Evolutionary conservation across 2,329 filamentous ascomycete genomes (phyloP).

Genomic region (Catunica adiposa): DNA sequence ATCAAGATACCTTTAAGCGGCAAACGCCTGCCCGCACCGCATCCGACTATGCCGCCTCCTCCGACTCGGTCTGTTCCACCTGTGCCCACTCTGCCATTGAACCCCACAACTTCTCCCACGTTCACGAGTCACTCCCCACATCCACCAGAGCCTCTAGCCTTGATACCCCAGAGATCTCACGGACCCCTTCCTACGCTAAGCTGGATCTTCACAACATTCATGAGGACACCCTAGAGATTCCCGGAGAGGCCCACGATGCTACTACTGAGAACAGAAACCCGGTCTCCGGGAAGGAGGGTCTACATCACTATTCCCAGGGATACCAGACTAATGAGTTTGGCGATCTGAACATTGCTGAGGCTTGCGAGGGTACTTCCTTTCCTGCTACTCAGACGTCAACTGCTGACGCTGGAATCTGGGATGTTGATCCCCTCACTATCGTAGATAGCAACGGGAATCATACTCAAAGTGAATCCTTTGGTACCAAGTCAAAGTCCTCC

Average conservation of each 20-base stretch:
- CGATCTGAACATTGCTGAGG: background rate
- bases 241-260: background rate
- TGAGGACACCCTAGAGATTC: background rate
- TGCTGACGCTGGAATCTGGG: slow-evolving; percentile 11
- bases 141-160: background rate
- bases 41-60: slow-evolving; percentile 6
- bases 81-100: slow-evolving; percentile 1
- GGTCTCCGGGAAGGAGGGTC: background rate
- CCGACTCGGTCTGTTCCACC: background rate
- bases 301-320: background rate
- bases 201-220: background rate
- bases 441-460: slow-evolving; percentile 2
- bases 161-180: background rate
- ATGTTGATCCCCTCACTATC: slow-evolving; percentile 9
- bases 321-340: background rate
- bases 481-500: background rate
- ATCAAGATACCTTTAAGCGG: slow-evolving; percentile 13
- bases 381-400: background rate
- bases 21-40: slow-evolving; percentile 6
- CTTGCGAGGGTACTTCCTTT: background rate
- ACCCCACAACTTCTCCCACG: slow-evolving; percentile 7
- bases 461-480: background rate
- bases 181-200: background rate
- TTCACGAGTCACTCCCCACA: background rate
- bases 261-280: background rate